A percentile compares a stretch with the other conserved stretches of the same genome.
Evolutionary conservation across 495 filamentous ascomycete genomes (phyloP).

Genomic region (Hypoxylon intermedium): DNA sequence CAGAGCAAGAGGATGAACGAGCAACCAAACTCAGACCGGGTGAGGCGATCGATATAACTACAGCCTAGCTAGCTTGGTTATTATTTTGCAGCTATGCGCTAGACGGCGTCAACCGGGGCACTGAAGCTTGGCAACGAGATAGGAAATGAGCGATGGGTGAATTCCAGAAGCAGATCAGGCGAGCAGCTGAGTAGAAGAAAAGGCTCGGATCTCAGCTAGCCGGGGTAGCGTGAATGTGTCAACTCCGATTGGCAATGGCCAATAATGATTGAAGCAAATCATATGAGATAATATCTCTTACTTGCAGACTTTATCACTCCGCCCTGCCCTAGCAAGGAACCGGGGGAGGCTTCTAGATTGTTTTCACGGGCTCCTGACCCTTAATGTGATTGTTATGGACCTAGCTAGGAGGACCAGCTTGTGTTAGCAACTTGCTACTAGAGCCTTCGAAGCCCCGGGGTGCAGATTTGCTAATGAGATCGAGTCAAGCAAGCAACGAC

Average conservation of each 20-base stretch:
- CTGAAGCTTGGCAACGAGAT: neutral
- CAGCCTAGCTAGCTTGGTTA: neutral
- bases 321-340: constrained; percentile 7
- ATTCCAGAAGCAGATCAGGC: constrained; percentile 9
- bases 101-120: neutral
- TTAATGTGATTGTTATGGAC: too few species aligned
- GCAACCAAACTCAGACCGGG: neutral
- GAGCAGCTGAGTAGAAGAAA: neutral
- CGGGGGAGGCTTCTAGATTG: constrained; percentile 18
- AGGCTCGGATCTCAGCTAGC: neutral
- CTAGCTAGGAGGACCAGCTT: too few species aligned
- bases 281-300: constrained; percentile 33
- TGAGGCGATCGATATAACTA: neutral
- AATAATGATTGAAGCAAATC: constrained; percentile 18
- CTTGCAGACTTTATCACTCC: constrained; percentile 24
- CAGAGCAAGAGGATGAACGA: neutral
- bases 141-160: neutral
- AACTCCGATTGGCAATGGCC: constrained; percentile 17
- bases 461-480: neutral
- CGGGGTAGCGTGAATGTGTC: constrained; percentile 18
- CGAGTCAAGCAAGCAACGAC: constrained; percentile 3
- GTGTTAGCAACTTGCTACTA: too few species aligned
- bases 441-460: too few species aligned
- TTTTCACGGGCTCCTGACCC: too few species aligned
- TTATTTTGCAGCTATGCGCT: neutral